Base-by-base conservation (phyloP, 345 rosid genomes). In the Gossypium turneri region DNA sequence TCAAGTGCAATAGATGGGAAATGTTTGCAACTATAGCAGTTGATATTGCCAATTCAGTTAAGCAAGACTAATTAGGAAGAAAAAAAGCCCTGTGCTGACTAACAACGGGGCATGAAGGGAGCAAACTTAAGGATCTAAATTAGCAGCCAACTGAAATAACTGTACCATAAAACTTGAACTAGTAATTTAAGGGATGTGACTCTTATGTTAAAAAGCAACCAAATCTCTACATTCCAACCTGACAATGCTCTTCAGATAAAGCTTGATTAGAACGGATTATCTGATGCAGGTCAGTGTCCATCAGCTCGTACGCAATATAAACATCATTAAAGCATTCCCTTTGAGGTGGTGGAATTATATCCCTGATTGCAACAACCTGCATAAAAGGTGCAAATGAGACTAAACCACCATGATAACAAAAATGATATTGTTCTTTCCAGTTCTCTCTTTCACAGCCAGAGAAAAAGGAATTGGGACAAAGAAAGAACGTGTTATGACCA, bases 321-420 rank as follows among this genome's bases (percentile, higher is more conserved):
- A 92, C 92, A 87, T 94, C 98, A 79, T 92, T 85, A 68, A 88
- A 91, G 9, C 69, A 66, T 66, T 84, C 81, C 79, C 96, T 91
- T 75, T 78, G 88, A 27, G 93, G 86, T 22, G 98, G 98, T 29
- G 96, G 85, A 63, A 94, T 87, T 73, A 92, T 86, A 84, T 94
- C 98, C 87, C 89, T 92, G 80, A 94, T 90, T 79, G 84, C 96
- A 80, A 94, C 87, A 75, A 94, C 90, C 98, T 94, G 90, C 78
- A 83, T 34, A 12, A 76, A 55, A 84, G 55, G 56, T 16, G 29
- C 74, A 80, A 12, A 25, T 45, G 52, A 38, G 20, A 48, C 80
- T 71, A 65, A 57, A 43, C 60, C 56, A 59, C 61, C 16, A 34
- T 17, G 56, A 50, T 27, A 27, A 25, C 45, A 47, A 41, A 72